Base-by-base conservation (phyloP, 169 alveolate genomes). In the Cryptosporidium ubiquitum region DNA sequence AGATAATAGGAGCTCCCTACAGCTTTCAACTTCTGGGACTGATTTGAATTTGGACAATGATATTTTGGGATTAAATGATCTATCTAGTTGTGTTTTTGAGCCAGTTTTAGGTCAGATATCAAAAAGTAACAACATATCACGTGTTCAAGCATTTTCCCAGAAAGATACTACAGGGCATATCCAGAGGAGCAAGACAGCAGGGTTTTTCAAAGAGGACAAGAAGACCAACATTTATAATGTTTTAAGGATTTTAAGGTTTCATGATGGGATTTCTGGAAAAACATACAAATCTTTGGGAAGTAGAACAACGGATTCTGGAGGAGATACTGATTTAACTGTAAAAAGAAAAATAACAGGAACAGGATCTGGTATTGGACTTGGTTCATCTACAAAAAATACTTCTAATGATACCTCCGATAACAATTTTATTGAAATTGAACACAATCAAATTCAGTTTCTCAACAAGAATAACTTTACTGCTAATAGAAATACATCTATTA, bases 211-310 rank as follows among this genome's bases (percentile, higher is more conserved):
- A 31, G 68, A 58, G 16, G 18, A 23, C 14, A 58, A 20, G 7
- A 57, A 20, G 4, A 58, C 68, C 5, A 58, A 16, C 23, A 47
- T 47, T 47, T 47, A 68, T 29, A 39, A 74, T 74, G 70, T 26
- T 29, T 35, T 74, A 39, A 55, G 40, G 44, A 74, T 74, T 55
- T 35, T 74, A 31, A 74, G 86, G 37, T 74, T 74, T 35, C 86
- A 74, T 42, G 86, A 74, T 60, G 86, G 86, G 0, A 74, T 74
- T 55, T 55, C 86, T 31, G 86, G 86, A 20, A 74, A 74, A 18
- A 57, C 86, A 52, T 74, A 20, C 12, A 74, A 74, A 33, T n/a
- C 55, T 31, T 23, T 31, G 3, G 31, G n/a, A 58, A 58, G 40
- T 23, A 58, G n/a, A 20, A 5, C 20, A 1, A 26, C 23, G 10